Base-by-base conservation (phyloP, 352 stramenopile genomes). In the Globisporangium heterothallicum region DNA sequence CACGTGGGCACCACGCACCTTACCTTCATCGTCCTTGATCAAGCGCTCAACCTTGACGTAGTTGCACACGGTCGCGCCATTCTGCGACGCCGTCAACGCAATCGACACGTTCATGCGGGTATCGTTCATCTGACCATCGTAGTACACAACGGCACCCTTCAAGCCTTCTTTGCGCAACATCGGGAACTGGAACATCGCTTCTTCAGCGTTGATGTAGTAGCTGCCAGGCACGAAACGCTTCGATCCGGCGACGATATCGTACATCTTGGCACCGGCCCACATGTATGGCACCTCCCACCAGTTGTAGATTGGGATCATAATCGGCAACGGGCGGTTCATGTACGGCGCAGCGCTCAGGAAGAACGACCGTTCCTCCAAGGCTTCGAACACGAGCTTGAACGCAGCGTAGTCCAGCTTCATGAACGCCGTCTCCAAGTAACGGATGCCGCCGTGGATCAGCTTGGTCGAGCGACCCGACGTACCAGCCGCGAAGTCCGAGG, bases 281-380 rank as follows among this genome's bases (percentile, higher is more conserved):
- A 97, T 96, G 77, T 98, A 98, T 10, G 91, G 92, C 49, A 97
- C 74, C 61, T 97, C 85, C 88, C 87, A 97, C 91, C 89, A 97
- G 54, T 74, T 96, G 72, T 98, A 97, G 58, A 97, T 92, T 41
- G 93, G 92, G 59, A 98, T 97, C 88, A 98, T 97, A 74, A 97
- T 98, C 12, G 92, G 92, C 61, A 98, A 60, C 42, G 92, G 83
- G 12, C 82, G 81, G 68, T 97, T 97, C 83, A 98, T 97, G 72
- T 97, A 98, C 18, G 93, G 93, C 30, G 92, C 92, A 0, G 91
- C 88, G 42, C 86, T 74, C 10, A 98, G 70, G 73, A 98, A 97
- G 69, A 97, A 96, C 32, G 70, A 74, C 18, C 93, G 81, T 73
- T 98, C 93, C 52, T 97, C 84, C 4, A 98, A 74, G 19, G 93